These are phyloP conservation scores for Closterium sp. DNA, from an alignment of 139 green algal genomes.

Conservation along the genomic window DNA sequence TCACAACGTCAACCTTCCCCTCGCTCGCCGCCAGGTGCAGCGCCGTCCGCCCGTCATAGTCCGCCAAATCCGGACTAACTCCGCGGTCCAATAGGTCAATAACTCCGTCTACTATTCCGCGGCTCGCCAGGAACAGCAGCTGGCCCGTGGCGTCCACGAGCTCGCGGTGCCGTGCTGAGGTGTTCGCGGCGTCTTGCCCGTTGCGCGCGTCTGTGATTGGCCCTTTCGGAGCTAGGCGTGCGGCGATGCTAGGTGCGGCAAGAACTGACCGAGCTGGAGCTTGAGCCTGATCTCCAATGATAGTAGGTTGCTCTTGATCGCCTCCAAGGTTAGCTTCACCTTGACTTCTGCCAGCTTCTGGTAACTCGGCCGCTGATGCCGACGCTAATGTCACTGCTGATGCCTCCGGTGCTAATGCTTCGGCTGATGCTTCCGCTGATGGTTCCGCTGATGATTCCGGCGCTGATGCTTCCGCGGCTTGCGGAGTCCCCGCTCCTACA, in stretches of 20 bases:
- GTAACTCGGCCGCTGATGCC: background rate
- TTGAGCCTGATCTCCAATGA: too few species aligned
- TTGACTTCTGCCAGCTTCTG: background rate
- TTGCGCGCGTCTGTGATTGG: background rate
- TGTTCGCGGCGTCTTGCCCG: background rate
- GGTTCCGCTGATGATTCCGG: background rate
- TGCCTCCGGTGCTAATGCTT: too few species aligned
- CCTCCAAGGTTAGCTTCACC: background rate
- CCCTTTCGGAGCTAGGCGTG: background rate
- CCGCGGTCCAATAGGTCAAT: constrained; percentile 19
- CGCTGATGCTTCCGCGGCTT: background rate
- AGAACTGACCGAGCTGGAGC: background rate
- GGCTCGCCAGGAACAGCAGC: constrained; percentile 10
- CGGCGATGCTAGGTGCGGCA: background rate
- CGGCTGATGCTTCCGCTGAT: background rate
- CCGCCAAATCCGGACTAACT: constrained; percentile 23
- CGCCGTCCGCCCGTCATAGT: constrained; percentile 57
- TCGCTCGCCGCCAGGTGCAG: constrained; percentile 60
- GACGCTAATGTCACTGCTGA: background rate
- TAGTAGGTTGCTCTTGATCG: too few species aligned
- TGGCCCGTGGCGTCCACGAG: background rate
- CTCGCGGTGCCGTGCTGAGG: background rate
- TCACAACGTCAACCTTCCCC: constrained; percentile 41
- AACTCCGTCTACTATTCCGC: constrained; percentile 5
- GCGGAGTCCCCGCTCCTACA: background rate